Base-by-base conservation (phyloP, 306 rosid genomes). In the Begonia fuchsioides region DNA sequence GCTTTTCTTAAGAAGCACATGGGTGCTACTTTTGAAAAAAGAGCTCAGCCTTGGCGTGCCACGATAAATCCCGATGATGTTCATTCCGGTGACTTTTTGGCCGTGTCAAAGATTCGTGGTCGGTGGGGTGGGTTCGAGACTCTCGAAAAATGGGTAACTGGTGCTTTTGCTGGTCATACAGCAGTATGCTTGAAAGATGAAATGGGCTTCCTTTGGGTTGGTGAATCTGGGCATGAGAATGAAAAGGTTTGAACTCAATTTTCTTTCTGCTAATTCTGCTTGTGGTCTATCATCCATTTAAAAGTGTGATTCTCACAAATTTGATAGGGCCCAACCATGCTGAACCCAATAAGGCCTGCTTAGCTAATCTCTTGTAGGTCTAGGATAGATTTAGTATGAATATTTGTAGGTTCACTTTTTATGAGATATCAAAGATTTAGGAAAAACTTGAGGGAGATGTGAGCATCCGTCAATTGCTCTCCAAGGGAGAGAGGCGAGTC, bases 101-200 rank as follows among this genome's bases (percentile, higher is more conserved):
- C 92, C 12, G 81, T 90, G 43, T 90, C 95, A 17, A 90, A 90
- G 82, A 84, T 90, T 51, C 95, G 97, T 40, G 97, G 95, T 56
- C 82, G 95, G 54, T 90, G 97, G 97, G 97, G 95, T 50, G 97
- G 97, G 60, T 90, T 90, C 60, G 95, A 90, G 82, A 84, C 95
- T 19, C 73, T 90, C 50, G 97, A 90, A 53, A 90, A 84, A 69
- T 90, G 97, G 97, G 95, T 90, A 15, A 84, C 97, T 0, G 97
- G 97, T 54, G 77, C 97, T 65, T 90, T 84, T 81, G 97, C 97
- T 49, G 97, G 97, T 57, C 97, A 90, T 71, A 84, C 97, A 39
- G 79, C 97, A 35, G 97, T 90, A 61, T 90, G 97, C 80, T 79
- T 84, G 70, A 90, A 90, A 73, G 97, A 90, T 59, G 95, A 84